Evolutionary conservation across 1,284 basidiomycete genomes (phyloP).

Genomic region (Cryptococcus hybrid): DNA sequence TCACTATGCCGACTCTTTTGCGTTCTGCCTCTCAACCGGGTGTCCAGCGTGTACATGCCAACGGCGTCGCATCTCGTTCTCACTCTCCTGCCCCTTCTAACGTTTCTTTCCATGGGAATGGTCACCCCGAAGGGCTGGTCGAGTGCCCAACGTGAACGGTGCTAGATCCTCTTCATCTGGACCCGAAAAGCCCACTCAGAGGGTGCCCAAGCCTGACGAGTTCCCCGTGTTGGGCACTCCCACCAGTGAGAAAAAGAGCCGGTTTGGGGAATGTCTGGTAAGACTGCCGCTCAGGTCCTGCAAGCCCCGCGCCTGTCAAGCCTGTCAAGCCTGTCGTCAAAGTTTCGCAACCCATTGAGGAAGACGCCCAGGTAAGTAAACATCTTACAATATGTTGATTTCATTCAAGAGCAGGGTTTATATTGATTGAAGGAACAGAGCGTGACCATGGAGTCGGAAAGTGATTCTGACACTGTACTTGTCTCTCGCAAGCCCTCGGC

Average conservation of each 20-base stretch:
- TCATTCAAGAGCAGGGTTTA: neutral
- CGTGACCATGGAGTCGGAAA: slow-evolving; percentile 46
- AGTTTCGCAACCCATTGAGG: too few relatives aligned
- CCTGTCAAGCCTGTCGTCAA: slow-evolving; percentile 27
- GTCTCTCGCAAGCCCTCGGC: slow-evolving; percentile 41
- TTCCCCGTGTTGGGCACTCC: slow-evolving; percentile 48
- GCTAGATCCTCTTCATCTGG: slow-evolving; percentile 3
- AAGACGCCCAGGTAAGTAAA: neutral
- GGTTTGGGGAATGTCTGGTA: slow-evolving; percentile 24
- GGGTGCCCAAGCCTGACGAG: slow-evolving; percentile 48
- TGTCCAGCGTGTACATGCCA: slow-evolving; percentile 35
- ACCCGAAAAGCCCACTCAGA: slow-evolving; percentile 25
- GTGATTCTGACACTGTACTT: slow-evolving; percentile 48
- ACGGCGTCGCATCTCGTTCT: slow-evolving; percentile 36
- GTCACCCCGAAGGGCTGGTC: slow-evolving; percentile 22
- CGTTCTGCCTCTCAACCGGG: slow-evolving; percentile 43
- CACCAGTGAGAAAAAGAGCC: slow-evolving; percentile 29
- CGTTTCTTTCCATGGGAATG: slow-evolving; percentile 33
- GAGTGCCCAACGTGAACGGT: slow-evolving; percentile 4
- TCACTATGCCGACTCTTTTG: slow-evolving; percentile 20
- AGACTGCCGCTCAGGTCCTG: slow-evolving; percentile 51
- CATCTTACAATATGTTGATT: neutral
- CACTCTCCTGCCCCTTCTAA: slow-evolving; percentile 43
- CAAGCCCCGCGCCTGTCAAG: slow-evolving; percentile 48
- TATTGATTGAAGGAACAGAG: slow-evolving; percentile 11